Evolutionary conservation across 2,329 filamentous ascomycete genomes (phyloP).

Genomic region (Talaromyces sp.): DNA sequence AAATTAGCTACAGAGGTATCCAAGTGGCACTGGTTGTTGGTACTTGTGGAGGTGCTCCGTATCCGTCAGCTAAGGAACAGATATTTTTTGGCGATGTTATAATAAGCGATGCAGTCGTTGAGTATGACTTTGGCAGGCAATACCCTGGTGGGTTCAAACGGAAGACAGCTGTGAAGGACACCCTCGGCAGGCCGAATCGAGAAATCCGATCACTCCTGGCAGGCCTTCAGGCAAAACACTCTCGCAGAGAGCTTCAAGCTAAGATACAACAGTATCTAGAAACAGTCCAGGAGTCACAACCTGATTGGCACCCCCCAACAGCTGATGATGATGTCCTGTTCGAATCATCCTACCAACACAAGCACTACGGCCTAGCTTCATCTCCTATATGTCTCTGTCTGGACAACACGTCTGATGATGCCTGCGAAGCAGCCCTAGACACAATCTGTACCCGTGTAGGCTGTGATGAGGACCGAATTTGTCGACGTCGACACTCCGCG

Average conservation of each 20-base stretch:
- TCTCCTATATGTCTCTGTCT: neutral
- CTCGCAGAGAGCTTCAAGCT: neutral
- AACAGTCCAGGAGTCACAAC: neutral
- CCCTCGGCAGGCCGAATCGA: neutral
- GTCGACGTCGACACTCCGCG: too few relatives aligned
- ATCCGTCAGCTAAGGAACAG: neutral
- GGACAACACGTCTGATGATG: neutral
- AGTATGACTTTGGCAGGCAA: neutral
- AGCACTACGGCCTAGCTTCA: neutral
- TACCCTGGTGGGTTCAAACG: neutral
- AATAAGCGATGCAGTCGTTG: neutral
- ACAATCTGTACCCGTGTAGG: too few relatives aligned
- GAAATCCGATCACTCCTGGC: neutral
- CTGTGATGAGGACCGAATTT: too few relatives aligned
- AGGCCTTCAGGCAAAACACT: neutral
- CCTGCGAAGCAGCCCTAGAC: neutral
- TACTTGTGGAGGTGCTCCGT: neutral
- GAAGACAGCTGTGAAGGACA: neutral
- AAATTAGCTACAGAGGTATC: neutral
- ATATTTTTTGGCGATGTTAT: conserved; percentile 4
- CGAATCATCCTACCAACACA: neutral
- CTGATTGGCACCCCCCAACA: neutral
- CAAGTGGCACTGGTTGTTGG: neutral
- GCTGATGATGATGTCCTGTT: neutral
- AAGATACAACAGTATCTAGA: neutral